phyloP scores from a whole-genome alignment of 768 basidiomycete species.

The Agaricus sinodeliciosus region DNA sequence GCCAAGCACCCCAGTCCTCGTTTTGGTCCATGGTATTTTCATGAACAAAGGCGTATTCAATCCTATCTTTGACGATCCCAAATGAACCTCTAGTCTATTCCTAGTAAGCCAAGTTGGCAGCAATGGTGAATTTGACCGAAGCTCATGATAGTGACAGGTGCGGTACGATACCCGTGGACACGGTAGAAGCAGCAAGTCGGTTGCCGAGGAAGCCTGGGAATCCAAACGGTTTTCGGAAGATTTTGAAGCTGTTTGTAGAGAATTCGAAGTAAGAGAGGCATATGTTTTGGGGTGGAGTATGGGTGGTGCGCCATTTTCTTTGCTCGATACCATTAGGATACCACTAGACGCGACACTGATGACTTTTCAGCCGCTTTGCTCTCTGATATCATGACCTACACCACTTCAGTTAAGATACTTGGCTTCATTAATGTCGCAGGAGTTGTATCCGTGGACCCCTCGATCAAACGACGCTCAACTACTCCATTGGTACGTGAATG shows the following conservation, averaged over 20 bases:
- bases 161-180: conserved; percentile 28
- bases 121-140: too few species aligned
- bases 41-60: conserved; percentile 24
- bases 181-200: conserved; percentile 24
- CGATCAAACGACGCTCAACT: conserved; percentile 15
- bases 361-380: conserved; percentile 16
- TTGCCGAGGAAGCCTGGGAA: conserved; percentile 18
- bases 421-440: conserved; percentile 22
- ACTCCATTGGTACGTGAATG: conserved; percentile 14
- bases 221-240: conserved; percentile 24
- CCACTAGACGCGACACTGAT: neutral
- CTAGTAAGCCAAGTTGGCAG: conserved; percentile 18
- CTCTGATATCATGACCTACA: conserved; percentile 20
- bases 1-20: conserved; percentile 22
- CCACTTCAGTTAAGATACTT: conserved; percentile 19
- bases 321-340: too few species aligned
- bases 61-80: conserved; percentile 24
- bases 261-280: conserved; percentile 21
- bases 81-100: conserved; percentile 14
- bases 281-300: conserved; percentile 28
- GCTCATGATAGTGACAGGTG: neutral
- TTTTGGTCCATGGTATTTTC: conserved; percentile 30
- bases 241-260: conserved; percentile 23
- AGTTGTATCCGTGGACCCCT: conserved; percentile 19
- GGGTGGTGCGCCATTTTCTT: neutral